Percentiles rank a stretch among this genome's conserved stretches.
phyloP scores from a whole-genome alignment of 148 eudicot genomes.

The Persicaria maculosa region DNA sequence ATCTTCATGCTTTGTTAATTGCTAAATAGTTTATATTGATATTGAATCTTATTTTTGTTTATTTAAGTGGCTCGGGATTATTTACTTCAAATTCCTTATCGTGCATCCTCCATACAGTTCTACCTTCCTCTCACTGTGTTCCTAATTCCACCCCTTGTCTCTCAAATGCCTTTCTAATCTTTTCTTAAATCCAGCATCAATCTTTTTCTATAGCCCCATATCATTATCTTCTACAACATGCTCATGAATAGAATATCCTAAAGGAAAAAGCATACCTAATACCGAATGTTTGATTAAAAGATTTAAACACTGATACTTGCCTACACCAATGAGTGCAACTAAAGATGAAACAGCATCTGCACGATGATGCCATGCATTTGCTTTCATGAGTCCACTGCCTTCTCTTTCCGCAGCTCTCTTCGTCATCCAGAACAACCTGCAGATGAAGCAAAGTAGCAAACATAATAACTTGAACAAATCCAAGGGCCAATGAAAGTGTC shows the following conservation, averaged over 20 bases:
- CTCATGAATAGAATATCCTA: slow-evolving; percentile 1
- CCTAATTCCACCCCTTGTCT: neutral
- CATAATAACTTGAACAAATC: neutral
- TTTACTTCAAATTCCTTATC: neutral
- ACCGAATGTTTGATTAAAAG: neutral
- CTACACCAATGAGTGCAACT: slow-evolving; percentile 97
- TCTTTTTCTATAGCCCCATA: neutral
- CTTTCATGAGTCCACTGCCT: slow-evolving; percentile 98
- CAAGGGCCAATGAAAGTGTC: neutral
- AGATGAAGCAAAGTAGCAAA: slow-evolving; percentile 15
- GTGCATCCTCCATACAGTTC: neutral
- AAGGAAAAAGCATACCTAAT: neutral
- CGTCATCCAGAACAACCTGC: slow-evolving; percentile 88
- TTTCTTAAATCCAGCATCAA: neutral
- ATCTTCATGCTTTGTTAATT: neutral
- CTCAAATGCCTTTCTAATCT: neutral
- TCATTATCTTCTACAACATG: neutral
- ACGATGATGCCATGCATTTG: slow-evolving; percentile 99
- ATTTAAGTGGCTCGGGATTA: neutral
- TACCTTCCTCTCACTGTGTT: neutral
- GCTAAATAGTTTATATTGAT: neutral
- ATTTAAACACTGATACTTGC: slow-evolving; percentile 37
- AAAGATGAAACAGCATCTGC: slow-evolving; percentile 96
- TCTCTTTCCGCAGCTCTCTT: slow-evolving; percentile 85
- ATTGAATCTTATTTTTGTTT: neutral